Conservation (phyloP, 2,329 filamentous ascomycete genomes). For the Talaromyces funiculosus region DNA sequence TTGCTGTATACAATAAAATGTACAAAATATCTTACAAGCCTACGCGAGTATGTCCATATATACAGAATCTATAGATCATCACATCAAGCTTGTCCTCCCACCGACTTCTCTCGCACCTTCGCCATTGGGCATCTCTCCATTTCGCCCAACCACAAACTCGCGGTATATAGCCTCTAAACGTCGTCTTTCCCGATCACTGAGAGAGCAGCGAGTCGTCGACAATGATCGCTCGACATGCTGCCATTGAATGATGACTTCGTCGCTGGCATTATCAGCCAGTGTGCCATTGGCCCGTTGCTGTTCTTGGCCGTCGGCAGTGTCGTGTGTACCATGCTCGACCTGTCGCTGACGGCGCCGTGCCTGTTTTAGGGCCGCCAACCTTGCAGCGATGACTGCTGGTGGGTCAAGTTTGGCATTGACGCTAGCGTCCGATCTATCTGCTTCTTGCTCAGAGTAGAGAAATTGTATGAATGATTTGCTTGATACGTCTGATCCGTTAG, state of each 20-base stretch:
- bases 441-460: slow-evolving; percentile 63
- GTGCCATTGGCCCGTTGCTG: slow-evolving; percentile 16
- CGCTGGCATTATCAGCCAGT: slow-evolving; percentile 17
- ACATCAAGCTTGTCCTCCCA: slow-evolving; percentile 91
- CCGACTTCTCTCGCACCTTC: slow-evolving; percentile 90
- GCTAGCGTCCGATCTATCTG: slow-evolving; percentile 32
- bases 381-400: slow-evolving; percentile 71
- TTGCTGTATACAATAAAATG: background rate
- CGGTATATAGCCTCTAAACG: slow-evolving; percentile 75
- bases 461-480: slow-evolving; percentile 67
- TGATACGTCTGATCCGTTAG: slow-evolving; percentile 26
- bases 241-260: slow-evolving; percentile 79
- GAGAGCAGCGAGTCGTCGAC: slow-evolving; percentile 71
- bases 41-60: background rate
- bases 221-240: slow-evolving; percentile 75
- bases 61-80: slow-evolving; percentile 16
- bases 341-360: slow-evolving; percentile 60
- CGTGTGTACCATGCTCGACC: slow-evolving; percentile 34
- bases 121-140: slow-evolving; percentile 91
- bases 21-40: background rate
- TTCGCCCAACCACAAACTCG: slow-evolving; percentile 88
- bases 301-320: slow-evolving; percentile 16
- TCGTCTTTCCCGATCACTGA: slow-evolving; percentile 69
- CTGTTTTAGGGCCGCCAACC: slow-evolving; percentile 72
- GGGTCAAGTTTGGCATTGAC: slow-evolving; percentile 58